phyloP scores from a whole-genome alignment of 164 flowering plant genomes.

The Vitis amurensis region DNA sequence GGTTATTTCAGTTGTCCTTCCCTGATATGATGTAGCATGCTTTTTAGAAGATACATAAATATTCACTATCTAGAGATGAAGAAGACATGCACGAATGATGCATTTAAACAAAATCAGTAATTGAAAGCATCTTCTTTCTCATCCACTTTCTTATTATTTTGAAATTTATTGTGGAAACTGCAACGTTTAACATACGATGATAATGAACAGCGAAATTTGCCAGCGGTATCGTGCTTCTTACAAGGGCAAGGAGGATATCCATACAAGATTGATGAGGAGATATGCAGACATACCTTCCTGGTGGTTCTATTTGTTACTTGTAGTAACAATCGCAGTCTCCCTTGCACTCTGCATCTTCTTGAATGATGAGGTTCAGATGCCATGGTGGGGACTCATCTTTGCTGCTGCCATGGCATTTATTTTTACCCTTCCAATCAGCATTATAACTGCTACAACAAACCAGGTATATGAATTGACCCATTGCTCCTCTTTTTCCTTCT shows the following conservation, averaged over 20 bases:
- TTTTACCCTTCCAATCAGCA: constrained; percentile 59
- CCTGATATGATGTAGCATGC: background rate
- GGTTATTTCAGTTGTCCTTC: background rate
- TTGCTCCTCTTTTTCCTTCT: background rate
- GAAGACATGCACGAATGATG: background rate
- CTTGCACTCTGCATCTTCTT: constrained; percentile 38
- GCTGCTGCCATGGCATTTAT: constrained; percentile 45
- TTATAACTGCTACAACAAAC: constrained; percentile 59
- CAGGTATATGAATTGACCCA: constrained; percentile 25
- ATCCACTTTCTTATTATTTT: background rate
- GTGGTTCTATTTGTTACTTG: constrained; percentile 51
- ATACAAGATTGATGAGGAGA: constrained; percentile 46
- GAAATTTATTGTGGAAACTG: background rate
- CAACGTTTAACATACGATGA: background rate
- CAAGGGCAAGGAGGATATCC: constrained; percentile 47
- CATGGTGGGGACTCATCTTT: constrained; percentile 62
- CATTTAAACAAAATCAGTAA: background rate
- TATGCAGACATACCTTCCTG: constrained; percentile 57
- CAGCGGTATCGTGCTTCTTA: constrained; percentile 40
- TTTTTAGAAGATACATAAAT: background rate
- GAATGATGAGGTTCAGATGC: constrained; percentile 55
- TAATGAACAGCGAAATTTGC: constrained; percentile 40
- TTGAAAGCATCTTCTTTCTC: background rate
- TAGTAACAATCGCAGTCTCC: constrained; percentile 29
- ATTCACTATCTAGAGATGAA: background rate